Base-by-base conservation (phyloP, 805 yeast species). In the Zygotorulaspora chibaensis region DNA sequence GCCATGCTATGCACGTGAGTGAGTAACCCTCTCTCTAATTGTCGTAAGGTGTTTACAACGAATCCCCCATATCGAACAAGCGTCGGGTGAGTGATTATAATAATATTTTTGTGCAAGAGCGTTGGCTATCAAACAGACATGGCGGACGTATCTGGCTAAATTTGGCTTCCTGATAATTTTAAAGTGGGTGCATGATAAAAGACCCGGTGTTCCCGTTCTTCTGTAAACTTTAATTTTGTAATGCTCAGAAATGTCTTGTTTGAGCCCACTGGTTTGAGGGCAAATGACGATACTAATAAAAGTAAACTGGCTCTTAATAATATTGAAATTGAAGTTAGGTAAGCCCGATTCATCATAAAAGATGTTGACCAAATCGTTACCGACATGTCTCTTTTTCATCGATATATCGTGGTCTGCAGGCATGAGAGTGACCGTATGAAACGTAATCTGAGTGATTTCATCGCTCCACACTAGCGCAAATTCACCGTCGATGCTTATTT, bases 341-440 rank as follows among this genome's bases (percentile, higher is more conserved):
- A 65, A 63, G 0, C 81, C 80, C 2, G 88, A 79, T 55, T 88
- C 96, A 57, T 88, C 87, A 69, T 81, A 89, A 61, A 76, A 88
- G 18, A 88, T 79, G 58, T 83, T 85, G 46, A 88, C 93, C 62
- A 80, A 82, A 59, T 87, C 77, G 66, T 88, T 88, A 7, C 96
- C 96, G 51, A 88, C 84, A 61, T 88, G 96, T 45, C 89, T 69
- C 64, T 88, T 88, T 65, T 87, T 88, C 61, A 74, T 59, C 12
- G 81, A 74, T 52, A 82, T 56, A 2, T 56, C 63, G 17, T 43
- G 48, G 31, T 52, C 54, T 40, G 73, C 70, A 2, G 90, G 88
- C 95, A 88, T 88, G 75, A 88, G 64, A 0, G 96, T 86, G 2
- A 89, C 81, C 8, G 86, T 77, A 61, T 88, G 96, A 63, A 79